Evolutionary conservation across 163 green algal genomes (phyloP).

Genomic region (Scenedesmus sp.): DNA sequence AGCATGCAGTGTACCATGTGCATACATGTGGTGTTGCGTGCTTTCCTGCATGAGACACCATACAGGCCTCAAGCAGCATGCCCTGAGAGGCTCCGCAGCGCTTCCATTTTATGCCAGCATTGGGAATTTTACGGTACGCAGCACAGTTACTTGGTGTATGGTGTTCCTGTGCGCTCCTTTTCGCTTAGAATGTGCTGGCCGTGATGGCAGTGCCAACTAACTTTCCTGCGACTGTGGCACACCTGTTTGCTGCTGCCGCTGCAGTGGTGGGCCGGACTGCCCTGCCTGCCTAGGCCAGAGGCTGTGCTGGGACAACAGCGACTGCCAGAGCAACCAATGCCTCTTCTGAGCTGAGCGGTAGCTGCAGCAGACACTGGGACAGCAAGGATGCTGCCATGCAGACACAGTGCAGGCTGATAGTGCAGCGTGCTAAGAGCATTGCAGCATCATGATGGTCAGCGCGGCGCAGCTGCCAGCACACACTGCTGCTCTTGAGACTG

Average conservation of each 20-base stretch:
- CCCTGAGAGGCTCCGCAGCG: too few relatives aligned
- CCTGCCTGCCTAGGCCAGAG: constrained; percentile 14
- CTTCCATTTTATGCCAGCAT: too few relatives aligned
- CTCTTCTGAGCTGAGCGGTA: not conserved
- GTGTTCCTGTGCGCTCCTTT: too few relatives aligned
- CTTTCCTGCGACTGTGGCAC: not conserved
- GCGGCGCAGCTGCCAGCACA: too few relatives aligned
- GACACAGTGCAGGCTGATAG: not conserved
- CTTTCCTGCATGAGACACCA: too few relatives aligned
- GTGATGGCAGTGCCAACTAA: not conserved
- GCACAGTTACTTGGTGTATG: too few relatives aligned
- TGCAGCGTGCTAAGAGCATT: too few relatives aligned
- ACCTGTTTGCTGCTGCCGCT: constrained; percentile 7
- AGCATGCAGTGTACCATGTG: not conserved
- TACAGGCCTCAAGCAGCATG: too few relatives aligned
- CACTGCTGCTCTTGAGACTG: not conserved
- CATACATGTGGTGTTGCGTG: too few relatives aligned
- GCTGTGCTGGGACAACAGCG: constrained; percentile 25
- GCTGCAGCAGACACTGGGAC: not conserved
- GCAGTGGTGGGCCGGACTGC: constrained; percentile 31
- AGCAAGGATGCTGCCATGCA: not conserved
- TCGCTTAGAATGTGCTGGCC: not conserved
- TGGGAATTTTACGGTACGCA: too few relatives aligned
- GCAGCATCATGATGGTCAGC: too few relatives aligned
- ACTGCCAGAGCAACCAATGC: constrained; percentile 35